Percentiles rank a stretch among this genome's conserved stretches.
Evolutionary conservation across 2,329 filamentous ascomycete genomes (phyloP).

Genomic region (Pseudogymnoascus sp.): DNA sequence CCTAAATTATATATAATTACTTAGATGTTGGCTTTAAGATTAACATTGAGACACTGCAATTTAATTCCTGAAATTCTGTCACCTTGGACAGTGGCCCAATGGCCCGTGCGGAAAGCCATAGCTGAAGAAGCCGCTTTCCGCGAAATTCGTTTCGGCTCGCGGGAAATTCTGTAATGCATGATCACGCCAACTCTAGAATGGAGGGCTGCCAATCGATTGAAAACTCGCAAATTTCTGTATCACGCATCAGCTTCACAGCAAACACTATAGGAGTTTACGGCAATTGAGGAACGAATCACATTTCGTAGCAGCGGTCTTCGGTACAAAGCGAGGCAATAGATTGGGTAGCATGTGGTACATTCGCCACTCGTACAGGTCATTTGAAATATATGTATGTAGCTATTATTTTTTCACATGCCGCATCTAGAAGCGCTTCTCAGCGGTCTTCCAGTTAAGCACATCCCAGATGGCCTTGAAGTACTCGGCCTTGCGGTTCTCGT

Average conservation of each 20-base stretch:
- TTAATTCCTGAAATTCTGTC: slow-evolving; percentile 8
- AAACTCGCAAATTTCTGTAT: background rate
- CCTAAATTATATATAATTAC: slow-evolving; percentile 4
- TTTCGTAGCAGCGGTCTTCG: background rate
- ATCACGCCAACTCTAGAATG: background rate
- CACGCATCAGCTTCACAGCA: background rate
- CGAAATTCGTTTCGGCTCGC: slow-evolving; percentile 1
- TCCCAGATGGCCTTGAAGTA: slow-evolving; percentile 94
- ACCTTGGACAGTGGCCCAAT: background rate
- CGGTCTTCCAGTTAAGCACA: slow-evolving; percentile 91
- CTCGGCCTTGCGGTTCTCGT: slow-evolving; percentile 94
- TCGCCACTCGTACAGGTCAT: slow-evolving; percentile 4
- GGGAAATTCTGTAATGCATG: background rate
- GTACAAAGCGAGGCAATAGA: background rate
- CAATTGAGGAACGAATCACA: background rate
- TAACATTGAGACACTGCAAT: slow-evolving; percentile 7
- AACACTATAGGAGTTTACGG: background rate
- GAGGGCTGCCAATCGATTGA: slow-evolving; percentile 2
- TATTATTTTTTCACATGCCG: slow-evolving; percentile 24
- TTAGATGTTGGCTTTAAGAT: background rate
- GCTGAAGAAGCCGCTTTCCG: background rate
- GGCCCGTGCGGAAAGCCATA: background rate
- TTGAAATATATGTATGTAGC: slow-evolving; percentile 5
- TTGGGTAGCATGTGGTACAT: background rate
- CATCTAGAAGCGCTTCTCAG: slow-evolving; percentile 62